Percentiles rank a stretch among this genome's conserved stretches.
Evolutionary conservation across 2,329 filamentous ascomycete genomes (phyloP).

Genomic region (Colletotrichum cordylinicola): DNA sequence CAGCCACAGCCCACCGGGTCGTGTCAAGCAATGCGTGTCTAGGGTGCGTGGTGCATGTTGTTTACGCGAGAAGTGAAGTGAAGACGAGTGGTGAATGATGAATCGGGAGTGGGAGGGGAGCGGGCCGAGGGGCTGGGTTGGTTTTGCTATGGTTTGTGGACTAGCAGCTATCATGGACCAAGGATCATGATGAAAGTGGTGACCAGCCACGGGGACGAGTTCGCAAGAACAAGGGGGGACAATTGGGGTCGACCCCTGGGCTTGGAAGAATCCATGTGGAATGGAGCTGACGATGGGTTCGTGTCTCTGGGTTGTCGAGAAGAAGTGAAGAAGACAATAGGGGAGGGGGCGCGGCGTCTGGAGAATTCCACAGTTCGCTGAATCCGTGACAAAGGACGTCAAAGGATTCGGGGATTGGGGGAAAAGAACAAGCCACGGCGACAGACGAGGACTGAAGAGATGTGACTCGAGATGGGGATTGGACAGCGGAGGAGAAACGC

Average conservation of each 20-base stretch:
- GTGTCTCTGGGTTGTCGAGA: not conserved
- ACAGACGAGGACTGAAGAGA: not conserved
- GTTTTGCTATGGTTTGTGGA: not conserved
- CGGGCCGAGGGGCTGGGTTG: constrained; percentile 12
- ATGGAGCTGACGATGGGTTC: not conserved
- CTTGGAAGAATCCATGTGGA: not conserved
- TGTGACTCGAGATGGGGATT: not conserved
- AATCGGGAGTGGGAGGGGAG: not conserved
- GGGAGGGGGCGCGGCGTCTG: not conserved
- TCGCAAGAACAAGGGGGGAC: constrained; percentile 4
- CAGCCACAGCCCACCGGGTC: not conserved
- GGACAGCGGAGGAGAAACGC: not conserved
- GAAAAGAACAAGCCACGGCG: not conserved
- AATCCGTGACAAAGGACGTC: not conserved
- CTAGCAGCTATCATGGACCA: not conserved
- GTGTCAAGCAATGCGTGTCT: not conserved
- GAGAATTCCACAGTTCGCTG: not conserved
- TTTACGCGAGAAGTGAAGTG: not conserved
- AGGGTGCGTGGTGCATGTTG: not conserved
- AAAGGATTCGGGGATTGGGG: not conserved
- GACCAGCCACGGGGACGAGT: not conserved
- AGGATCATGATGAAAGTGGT: not conserved
- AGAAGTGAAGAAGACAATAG: not conserved
- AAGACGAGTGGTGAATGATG: not conserved
- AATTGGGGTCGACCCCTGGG: not conserved